Conservation (phyloP, 2,329 filamentous ascomycete genomes). For the Aspergillus japonicus region DNA sequence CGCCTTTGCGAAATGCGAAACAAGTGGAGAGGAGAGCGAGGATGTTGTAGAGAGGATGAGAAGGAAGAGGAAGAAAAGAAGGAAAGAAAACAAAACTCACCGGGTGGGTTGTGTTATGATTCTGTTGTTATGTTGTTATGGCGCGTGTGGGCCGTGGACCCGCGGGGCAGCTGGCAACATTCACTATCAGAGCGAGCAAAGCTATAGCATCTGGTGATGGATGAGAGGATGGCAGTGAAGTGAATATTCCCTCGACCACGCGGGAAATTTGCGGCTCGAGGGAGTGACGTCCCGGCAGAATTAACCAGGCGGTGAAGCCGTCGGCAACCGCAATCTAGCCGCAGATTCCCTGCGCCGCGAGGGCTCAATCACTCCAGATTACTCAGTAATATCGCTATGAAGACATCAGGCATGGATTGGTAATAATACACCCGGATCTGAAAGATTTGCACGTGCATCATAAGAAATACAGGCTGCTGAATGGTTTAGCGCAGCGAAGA, state of each 20-base stretch:
- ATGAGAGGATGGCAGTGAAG: constrained; percentile 5
- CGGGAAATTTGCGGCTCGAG: constrained; percentile 17
- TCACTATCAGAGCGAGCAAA: constrained; percentile 14
- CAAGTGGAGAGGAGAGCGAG: not conserved
- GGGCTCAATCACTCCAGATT: too few relatives aligned
- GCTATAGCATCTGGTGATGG: constrained; percentile 5
- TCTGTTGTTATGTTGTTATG: constrained; percentile 5
- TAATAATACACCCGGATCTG: too few relatives aligned
- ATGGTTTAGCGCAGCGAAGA: too few relatives aligned
- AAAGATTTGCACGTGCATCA: too few relatives aligned
- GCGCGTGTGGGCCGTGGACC: constrained; percentile 5
- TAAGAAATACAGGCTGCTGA: too few relatives aligned
- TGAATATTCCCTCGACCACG: not conserved
- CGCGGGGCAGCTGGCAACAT: constrained; percentile 4
- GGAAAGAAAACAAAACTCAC: constrained; percentile 8
- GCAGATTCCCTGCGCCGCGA: not conserved
- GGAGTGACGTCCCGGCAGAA: constrained; percentile 19
- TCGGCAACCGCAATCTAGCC: constrained; percentile 3
- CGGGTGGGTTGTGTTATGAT: not conserved
- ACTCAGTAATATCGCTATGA: too few relatives aligned
- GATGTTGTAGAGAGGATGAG: constrained; percentile 9
- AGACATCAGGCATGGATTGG: too few relatives aligned
- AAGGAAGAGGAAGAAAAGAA: not conserved
- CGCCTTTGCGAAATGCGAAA: not conserved
- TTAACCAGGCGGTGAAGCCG: constrained; percentile 12